Conservation (phyloP, 1,284 basidiomycete genomes). For the Ceratobasidium papillatum region DNA sequence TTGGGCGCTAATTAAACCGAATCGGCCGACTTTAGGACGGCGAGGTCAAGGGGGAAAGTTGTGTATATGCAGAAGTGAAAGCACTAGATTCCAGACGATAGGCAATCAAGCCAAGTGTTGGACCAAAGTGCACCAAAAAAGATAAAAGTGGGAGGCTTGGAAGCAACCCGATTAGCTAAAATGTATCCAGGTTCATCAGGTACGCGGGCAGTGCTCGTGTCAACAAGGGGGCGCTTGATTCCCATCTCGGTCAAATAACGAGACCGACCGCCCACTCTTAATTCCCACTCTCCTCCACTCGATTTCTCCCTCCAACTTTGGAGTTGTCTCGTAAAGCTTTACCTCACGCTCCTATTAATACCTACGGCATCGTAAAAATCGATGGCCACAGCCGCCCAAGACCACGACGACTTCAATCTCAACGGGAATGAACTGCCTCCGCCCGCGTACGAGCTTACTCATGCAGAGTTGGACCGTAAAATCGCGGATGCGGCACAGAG, state of each 20-base stretch:
- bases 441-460: constrained; percentile 44
- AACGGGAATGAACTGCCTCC: constrained; percentile 36
- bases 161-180: neutral
- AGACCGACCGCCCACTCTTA: constrained; percentile 10
- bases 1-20: constrained; percentile 33
- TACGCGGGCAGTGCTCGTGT: constrained; percentile 15
- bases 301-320: neutral
- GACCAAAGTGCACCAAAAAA: neutral
- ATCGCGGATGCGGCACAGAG: constrained; percentile 40
- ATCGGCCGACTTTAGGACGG: neutral
- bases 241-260: constrained; percentile 27
- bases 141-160: neutral
- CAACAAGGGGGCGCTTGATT: constrained; percentile 20
- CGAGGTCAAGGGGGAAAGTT: neutral
- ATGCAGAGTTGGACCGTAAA: constrained; percentile 41
- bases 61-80: neutral
- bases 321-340: neutral
- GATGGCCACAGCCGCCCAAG: neutral
- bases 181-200: constrained; percentile 14
- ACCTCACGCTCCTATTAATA: neutral
- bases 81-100: neutral
- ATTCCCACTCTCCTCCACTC: neutral
- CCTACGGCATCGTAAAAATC: neutral
- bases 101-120: neutral
- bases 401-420: constrained; percentile 12